Evolutionary conservation across 2,329 filamentous ascomycete species (phyloP).

Genomic region (Tetracladium maxilliforme): DNA sequence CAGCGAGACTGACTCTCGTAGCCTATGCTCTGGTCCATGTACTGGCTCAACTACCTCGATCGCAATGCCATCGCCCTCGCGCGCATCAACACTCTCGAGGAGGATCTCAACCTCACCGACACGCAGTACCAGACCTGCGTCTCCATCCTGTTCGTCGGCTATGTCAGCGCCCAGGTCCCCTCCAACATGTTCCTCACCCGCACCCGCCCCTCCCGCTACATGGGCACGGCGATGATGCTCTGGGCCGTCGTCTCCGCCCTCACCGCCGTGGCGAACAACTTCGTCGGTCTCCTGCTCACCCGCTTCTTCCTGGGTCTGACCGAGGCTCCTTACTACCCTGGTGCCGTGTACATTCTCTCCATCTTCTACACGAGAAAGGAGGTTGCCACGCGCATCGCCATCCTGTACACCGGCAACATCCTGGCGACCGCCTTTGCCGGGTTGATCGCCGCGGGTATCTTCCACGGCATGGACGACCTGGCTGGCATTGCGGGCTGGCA

Average conservation of each 20-base stretch:
- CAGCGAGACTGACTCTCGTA: too few relatives aligned
- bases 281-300: slow-evolving; percentile 20
- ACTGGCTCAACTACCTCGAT: slow-evolving; percentile 15
- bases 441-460: slow-evolving; percentile 39
- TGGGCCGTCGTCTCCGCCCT: slow-evolving; percentile 18
- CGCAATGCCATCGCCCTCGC: slow-evolving; percentile 16
- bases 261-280: slow-evolving; percentile 21
- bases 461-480: slow-evolving; percentile 40
- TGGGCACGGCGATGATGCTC: slow-evolving; percentile 17
- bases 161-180: slow-evolving; percentile 16
- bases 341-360: slow-evolving; percentile 31
- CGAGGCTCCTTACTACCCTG: slow-evolving; percentile 34
- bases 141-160: slow-evolving; percentile 14
- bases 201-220: slow-evolving; percentile 25
- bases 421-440: slow-evolving; percentile 25
- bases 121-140: slow-evolving; percentile 14
- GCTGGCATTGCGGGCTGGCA: slow-evolving; percentile 40
- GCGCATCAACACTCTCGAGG: slow-evolving; percentile 13
- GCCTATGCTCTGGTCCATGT: slow-evolving; percentile 11
- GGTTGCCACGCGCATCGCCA: slow-evolving; percentile 24
- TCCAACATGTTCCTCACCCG: slow-evolving; percentile 23
- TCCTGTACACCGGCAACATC: slow-evolving; percentile 28
- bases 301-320: slow-evolving; percentile 25
- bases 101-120: slow-evolving; percentile 21
- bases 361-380: slow-evolving; percentile 39